Evolutionary conservation across 768 basidiomycete species (phyloP).

Genomic region (Mycena epipterygia): DNA sequence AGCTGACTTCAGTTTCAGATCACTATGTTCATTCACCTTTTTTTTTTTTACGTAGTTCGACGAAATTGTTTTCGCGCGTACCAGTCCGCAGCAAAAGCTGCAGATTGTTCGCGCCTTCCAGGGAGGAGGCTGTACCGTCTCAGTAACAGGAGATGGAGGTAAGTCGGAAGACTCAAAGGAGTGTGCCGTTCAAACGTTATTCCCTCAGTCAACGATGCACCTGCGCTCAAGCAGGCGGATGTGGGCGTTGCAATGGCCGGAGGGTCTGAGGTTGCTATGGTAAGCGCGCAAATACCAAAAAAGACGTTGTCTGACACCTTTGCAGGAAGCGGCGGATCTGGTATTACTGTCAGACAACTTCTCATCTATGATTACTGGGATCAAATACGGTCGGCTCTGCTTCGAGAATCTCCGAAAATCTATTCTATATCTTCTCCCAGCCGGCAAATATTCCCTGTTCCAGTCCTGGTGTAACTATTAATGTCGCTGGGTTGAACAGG

Average conservation of each 20-base stretch:
- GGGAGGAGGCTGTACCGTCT: constrained; percentile 64
- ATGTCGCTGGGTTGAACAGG: neutral
- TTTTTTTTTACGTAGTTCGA: constrained; percentile 48
- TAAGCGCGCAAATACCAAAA: neutral
- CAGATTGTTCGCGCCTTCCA: constrained; percentile 74
- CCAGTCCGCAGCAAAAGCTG: constrained; percentile 75
- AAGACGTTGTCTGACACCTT: neutral
- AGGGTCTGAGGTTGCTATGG: constrained; percentile 64
- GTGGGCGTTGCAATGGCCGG: constrained; percentile 73
- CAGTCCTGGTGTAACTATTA: neutral
- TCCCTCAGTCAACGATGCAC: constrained; percentile 64
- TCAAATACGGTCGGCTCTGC: constrained; percentile 75
- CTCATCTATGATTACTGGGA: constrained; percentile 72
- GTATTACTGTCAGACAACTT: constrained; percentile 73
- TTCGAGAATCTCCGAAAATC: constrained; percentile 76
- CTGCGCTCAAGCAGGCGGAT: constrained; percentile 71
- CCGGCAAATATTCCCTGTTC: constrained; percentile 56
- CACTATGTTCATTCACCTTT: neutral
- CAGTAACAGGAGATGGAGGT: constrained; percentile 75
- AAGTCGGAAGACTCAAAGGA: neutral
- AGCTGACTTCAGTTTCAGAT: neutral
- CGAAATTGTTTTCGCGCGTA: constrained; percentile 73
- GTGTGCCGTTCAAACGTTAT: neutral
- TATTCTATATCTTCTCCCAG: constrained; percentile 63
- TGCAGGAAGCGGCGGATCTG: constrained; percentile 69